Percentiles rank a stretch among this genome's conserved stretches.
These are phyloP conservation scores for Lepiota subincarnata DNA, from an alignment of 768 basidiomycete species.

Conservation along the genomic window DNA sequence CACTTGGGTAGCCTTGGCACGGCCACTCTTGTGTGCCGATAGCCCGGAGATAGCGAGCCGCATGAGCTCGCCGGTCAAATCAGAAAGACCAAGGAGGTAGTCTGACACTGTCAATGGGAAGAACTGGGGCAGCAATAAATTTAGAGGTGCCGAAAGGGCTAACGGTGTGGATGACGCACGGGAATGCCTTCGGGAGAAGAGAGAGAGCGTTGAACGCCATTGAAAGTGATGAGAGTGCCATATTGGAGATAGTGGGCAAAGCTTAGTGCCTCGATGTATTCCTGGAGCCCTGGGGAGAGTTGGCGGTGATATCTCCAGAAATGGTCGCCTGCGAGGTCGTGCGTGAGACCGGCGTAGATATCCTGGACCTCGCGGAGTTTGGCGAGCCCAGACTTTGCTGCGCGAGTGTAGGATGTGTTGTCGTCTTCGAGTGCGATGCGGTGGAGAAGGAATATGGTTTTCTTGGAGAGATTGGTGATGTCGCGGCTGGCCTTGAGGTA, in stretches of 20 bases:
- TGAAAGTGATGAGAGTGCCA: conserved; percentile 60
- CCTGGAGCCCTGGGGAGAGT: conserved; percentile 81
- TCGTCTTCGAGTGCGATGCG: conserved; percentile 47
- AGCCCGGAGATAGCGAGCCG: conserved; percentile 87
- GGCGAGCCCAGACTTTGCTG: conserved; percentile 46
- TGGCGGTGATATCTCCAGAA: conserved; percentile 79
- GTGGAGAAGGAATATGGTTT: conserved; percentile 89
- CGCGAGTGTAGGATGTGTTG: conserved; percentile 23
- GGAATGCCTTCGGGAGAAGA: conserved; percentile 56
- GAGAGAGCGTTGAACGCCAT: conserved; percentile 63
- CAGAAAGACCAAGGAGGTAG: conserved; percentile 88
- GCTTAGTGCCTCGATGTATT: conserved; percentile 92
- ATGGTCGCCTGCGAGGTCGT: conserved; percentile 59
- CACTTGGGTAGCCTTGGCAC: conserved; percentile 55
- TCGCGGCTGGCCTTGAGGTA: conserved; percentile 68
- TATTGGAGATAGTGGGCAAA: conserved; percentile 83
- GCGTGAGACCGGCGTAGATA: conserved; percentile 57
- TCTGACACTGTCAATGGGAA: conserved; percentile 76
- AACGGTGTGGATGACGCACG: conserved; percentile 42
- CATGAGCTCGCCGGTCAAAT: conserved; percentile 97
- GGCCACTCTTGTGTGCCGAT: conserved; percentile 54
- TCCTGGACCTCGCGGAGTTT: conserved; percentile 66
- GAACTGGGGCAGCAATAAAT: conserved; percentile 43
- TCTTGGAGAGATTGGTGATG: conserved; percentile 88
- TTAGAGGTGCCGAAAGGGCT: background rate